Percentiles rank a stretch among this genome's conserved stretches.
These are phyloP conservation scores for Ganoderma resinaceum DNA, from an alignment of 1,284 basidiomycete genomes.

Conservation along the genomic window DNA sequence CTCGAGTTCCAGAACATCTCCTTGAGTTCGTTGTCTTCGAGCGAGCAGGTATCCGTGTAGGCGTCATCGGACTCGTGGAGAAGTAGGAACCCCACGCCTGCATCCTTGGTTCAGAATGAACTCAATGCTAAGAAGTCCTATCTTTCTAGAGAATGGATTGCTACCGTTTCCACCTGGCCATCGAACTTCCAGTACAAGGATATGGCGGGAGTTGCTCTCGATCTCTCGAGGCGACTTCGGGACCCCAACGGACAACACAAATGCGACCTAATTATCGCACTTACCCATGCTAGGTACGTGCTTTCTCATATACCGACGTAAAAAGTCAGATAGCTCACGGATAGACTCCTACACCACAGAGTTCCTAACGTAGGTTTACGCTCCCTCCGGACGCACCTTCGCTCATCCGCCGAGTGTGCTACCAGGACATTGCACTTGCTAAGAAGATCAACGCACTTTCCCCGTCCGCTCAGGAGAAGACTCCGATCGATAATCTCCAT, in stretches of 20 bases:
- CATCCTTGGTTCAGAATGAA: not conserved
- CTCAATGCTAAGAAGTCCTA: not conserved
- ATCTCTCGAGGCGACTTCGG: conserved; percentile 75
- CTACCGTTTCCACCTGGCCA: conserved; percentile 86
- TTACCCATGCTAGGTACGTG: conserved; percentile 76
- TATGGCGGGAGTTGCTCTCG: conserved; percentile 69
- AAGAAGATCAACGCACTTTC: conserved; percentile 69
- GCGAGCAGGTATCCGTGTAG: conserved; percentile 72
- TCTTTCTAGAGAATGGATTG: conserved; percentile 79
- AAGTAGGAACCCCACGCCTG: conserved; percentile 52
- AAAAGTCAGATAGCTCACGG: not conserved
- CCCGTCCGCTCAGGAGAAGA: conserved; percentile 56
- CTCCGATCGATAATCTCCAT: conserved; percentile 60
- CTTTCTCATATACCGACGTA: not conserved
- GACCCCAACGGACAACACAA: conserved; percentile 72
- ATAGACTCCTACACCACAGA: conserved; percentile 20
- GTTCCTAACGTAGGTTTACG: conserved; percentile 39
- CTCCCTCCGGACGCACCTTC: not conserved
- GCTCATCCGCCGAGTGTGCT: conserved; percentile 1
- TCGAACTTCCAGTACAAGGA: conserved; percentile 72
- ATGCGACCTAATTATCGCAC: conserved; percentile 82
- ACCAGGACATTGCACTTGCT: conserved; percentile 71
- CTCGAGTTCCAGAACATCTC: conserved; percentile 61
- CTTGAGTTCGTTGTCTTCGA: conserved; percentile 70
- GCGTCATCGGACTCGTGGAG: conserved; percentile 86